Percentiles rank a stretch among this genome's conserved stretches.
phyloP scores from a whole-genome alignment of 257 asterid species.

The Buddleja alternifolia region DNA sequence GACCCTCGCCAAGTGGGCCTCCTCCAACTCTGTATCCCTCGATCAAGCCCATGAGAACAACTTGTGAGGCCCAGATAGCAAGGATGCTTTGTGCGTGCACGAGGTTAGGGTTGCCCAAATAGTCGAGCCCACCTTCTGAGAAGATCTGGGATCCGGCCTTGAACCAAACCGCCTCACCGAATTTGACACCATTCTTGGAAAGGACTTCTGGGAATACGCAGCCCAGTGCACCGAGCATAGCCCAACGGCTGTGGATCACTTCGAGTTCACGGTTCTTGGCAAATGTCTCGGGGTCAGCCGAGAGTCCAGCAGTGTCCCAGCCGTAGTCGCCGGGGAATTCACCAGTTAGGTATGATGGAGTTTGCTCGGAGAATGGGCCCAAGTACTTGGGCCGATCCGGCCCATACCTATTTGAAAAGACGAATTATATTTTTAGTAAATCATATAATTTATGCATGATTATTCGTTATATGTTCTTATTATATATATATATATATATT shows the following conservation, averaged over 20 bases:
- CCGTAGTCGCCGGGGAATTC: conserved; percentile 96
- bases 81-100: conserved; percentile 90
- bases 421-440: no score
- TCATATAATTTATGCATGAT: no score
- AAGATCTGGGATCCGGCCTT: conserved; percentile 93
- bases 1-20: conserved; percentile 90
- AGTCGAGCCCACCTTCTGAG: conserved; percentile 88
- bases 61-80: conserved; percentile 86
- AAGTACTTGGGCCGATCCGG: conserved; percentile 87
- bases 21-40: conserved; percentile 94
- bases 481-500: neutral
- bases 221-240: conserved; percentile 95
- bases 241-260: conserved; percentile 90
- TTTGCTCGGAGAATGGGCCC: conserved; percentile 95
- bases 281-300: conserved; percentile 91
- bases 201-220: conserved; percentile 85
- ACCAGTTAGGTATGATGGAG: conserved; percentile 89
- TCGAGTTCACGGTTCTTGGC: conserved; percentile 90
- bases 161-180: conserved; percentile 93
- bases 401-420: conserved; percentile 80
- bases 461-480: no score
- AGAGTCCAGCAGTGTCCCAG: conserved; percentile 96
- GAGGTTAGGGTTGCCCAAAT: conserved; percentile 86
- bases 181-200: conserved; percentile 69
- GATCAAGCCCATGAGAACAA: conserved; percentile 76